These are phyloP conservation scores for Rhodotorula sp. DNA, from an alignment of 1,284 basidiomycete species.

Conservation along the genomic window DNA sequence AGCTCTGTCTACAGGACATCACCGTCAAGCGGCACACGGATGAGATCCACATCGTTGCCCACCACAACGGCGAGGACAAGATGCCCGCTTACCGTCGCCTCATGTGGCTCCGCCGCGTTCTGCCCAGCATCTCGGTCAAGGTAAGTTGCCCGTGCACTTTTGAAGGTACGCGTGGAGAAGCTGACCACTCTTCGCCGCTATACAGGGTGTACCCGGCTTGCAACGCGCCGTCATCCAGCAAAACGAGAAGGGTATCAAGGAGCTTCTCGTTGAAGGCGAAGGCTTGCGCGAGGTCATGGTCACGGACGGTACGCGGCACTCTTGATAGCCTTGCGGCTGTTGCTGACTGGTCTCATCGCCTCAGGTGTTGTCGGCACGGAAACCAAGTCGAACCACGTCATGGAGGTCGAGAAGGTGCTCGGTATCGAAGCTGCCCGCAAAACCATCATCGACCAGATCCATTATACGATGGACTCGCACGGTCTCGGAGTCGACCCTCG, in stretches of 20 bases:
- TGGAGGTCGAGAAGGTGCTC: constrained; percentile 89
- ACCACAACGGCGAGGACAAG: constrained; percentile 62
- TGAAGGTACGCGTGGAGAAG: background rate
- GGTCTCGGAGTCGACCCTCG: constrained; percentile 99
- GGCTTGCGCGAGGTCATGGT: constrained; percentile 97
- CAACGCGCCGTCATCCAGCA: constrained; percentile 89
- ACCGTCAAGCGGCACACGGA: constrained; percentile 54
- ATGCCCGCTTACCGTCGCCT: constrained; percentile 81
- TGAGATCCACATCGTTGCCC: constrained; percentile 72
- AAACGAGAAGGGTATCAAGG: constrained; percentile 73
- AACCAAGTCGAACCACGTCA: constrained; percentile 95
- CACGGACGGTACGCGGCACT: constrained; percentile 68
- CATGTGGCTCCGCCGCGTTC: constrained; percentile 74
- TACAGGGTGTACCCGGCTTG: constrained; percentile 75
- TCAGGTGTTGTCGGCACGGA: constrained; percentile 85
- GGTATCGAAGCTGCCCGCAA: constrained; percentile 95
- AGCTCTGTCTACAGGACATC: constrained; percentile 24
- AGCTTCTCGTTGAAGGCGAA: constrained; percentile 88
- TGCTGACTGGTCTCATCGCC: background rate
- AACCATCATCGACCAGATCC: constrained; percentile 96
- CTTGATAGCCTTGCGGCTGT: background rate
- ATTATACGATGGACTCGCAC: constrained; percentile 95
- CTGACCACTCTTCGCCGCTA: background rate
- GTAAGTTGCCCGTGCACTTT: constrained; percentile 47
- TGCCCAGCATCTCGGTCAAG: constrained; percentile 85